phyloP scores from a whole-genome alignment of 2,329 filamentous ascomycete species.

The Ophiostoma angusticollis region DNA sequence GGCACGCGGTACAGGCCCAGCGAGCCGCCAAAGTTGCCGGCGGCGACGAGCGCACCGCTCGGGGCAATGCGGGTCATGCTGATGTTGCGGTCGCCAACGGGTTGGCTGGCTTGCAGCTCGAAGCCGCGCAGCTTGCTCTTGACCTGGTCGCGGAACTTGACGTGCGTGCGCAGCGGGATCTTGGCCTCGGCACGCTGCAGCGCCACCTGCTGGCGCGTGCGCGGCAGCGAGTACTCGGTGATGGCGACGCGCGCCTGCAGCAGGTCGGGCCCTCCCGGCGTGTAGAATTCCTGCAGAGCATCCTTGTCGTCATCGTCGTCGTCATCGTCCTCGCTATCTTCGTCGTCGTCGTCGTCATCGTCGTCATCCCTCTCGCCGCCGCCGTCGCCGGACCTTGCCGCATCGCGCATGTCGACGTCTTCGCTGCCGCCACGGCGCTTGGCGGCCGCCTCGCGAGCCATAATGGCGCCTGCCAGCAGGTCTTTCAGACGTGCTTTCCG shows the following conservation, averaged over 20 bases:
- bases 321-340: constrained; percentile 27
- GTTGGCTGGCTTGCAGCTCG: constrained; percentile 87
- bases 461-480: constrained; percentile 38
- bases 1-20: constrained; percentile 79
- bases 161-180: constrained; percentile 78
- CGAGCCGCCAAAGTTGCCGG: constrained; percentile 85
- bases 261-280: constrained; percentile 61
- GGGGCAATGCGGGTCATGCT: constrained; percentile 88
- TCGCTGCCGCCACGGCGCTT: not conserved
- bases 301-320: constrained; percentile 50
- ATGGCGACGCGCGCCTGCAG: constrained; percentile 67
- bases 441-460: constrained; percentile 3
- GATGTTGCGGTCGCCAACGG: constrained; percentile 78
- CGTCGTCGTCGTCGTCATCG: constrained; percentile 26
- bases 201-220: constrained; percentile 62
- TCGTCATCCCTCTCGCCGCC: constrained; percentile 20
- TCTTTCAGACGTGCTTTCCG: constrained; percentile 76
- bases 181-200: constrained; percentile 69
- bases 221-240: constrained; percentile 69
- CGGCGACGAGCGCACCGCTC: constrained; percentile 68
- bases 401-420: constrained; percentile 31
- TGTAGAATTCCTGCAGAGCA: constrained; percentile 91
- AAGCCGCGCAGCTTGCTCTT: constrained; percentile 74
- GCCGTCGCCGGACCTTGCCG: constrained; percentile 50
- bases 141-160: constrained; percentile 80